Conservation (phyloP, 2,329 filamentous ascomycete species). For the Lecanicillium sp. region DNA sequence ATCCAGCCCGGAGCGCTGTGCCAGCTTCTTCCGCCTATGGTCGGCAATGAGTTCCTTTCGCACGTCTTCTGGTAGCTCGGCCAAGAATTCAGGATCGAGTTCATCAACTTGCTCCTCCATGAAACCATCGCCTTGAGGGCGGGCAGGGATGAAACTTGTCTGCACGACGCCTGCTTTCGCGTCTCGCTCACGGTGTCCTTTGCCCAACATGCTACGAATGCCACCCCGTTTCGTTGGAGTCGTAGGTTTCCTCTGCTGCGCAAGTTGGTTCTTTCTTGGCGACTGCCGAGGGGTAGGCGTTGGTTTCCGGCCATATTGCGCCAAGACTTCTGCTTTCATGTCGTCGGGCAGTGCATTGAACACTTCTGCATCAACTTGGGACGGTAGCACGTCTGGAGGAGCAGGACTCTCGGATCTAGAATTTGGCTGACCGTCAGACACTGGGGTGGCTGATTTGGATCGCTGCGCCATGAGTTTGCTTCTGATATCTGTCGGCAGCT, state of each 20-base stretch:
- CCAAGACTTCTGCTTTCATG: constrained; percentile 74
- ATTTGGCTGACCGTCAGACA: constrained; percentile 18
- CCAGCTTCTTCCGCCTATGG: constrained; percentile 48
- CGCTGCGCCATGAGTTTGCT: constrained; percentile 60
- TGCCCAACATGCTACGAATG: constrained; percentile 29
- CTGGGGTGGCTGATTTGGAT: constrained; percentile 14
- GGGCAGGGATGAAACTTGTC: constrained; percentile 57
- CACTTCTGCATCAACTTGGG: constrained; percentile 78
- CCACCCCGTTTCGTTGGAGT: constrained; percentile 60
- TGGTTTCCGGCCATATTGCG: constrained; percentile 48
- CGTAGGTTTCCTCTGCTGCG: constrained; percentile 42
- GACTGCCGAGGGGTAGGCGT: constrained; percentile 37
- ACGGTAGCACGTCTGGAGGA: constrained; percentile 44
- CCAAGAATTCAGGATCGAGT: constrained; percentile 65
- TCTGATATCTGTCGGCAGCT: constrained; percentile 77
- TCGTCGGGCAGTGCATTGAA: constrained; percentile 78
- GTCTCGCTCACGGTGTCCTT: constrained; percentile 42
- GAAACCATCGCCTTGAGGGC: constrained; percentile 19
- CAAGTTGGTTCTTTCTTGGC: constrained; percentile 46
- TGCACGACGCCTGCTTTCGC: constrained; percentile 57
- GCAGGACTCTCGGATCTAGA: constrained; percentile 31
- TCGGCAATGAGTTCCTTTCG: constrained; percentile 71
- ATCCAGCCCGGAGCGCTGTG: constrained; percentile 44
- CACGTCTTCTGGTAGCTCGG: constrained; percentile 74
- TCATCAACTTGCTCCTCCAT: constrained; percentile 32